Evolutionary conservation across 106 monocot genomes (phyloP).

Genomic region (Dioscorea dumetorum): DNA sequence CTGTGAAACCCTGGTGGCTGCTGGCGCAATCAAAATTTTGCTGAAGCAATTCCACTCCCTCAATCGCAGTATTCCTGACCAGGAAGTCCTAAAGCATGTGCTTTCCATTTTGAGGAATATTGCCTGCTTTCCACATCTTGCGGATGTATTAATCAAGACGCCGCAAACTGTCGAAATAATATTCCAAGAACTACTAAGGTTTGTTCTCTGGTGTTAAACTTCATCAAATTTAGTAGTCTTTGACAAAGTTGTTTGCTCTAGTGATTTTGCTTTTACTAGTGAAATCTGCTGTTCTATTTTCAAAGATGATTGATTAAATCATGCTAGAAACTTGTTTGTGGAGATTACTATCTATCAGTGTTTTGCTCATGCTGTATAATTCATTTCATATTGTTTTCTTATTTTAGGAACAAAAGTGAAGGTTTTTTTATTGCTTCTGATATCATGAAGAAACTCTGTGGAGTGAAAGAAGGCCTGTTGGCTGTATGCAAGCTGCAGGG

Average conservation of each 20-base stretch:
- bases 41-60: constrained; percentile 39
- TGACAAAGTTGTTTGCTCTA: not conserved
- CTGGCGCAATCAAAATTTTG: constrained; percentile 44
- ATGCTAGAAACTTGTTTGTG: no score
- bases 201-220: not conserved
- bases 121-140: constrained; percentile 17
- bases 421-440: constrained; percentile 39
- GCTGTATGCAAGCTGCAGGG: constrained; percentile 7
- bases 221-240: not conserved
- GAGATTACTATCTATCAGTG: no score
- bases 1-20: constrained; percentile 40
- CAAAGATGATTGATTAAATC: no score
- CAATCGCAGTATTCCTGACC: constrained; percentile 51
- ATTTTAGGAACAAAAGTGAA: constrained; percentile 46
- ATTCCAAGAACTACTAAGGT: constrained; percentile 54
- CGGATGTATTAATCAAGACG: constrained; percentile 19
- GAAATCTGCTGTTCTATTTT: no score
- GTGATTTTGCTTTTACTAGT: not conserved
- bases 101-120: constrained; percentile 48
- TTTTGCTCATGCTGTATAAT: no score
- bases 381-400: not conserved
- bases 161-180: constrained; percentile 28
- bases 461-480: constrained; percentile 19
- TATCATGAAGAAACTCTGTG: constrained; percentile 31
- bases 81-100: constrained; percentile 47